A percentile compares a stretch with the other conserved stretches of the same genome.
Evolutionary conservation across 306 rosid genomes (phyloP).

Genomic region (Sicyos edulis): DNA sequence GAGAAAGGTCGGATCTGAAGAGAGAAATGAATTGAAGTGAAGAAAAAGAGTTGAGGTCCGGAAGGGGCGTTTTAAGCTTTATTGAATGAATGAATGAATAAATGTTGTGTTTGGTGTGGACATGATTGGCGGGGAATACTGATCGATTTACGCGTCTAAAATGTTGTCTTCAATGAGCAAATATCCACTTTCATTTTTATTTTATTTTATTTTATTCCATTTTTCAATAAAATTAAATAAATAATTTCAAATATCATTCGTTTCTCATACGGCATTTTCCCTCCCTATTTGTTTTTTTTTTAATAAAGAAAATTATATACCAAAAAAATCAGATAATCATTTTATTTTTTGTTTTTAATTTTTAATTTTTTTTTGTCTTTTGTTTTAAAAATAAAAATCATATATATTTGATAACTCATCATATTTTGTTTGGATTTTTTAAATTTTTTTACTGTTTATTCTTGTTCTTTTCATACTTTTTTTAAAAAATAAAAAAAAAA

Average conservation of each 20-base stretch:
- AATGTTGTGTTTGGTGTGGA: neutral
- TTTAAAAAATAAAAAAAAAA: too few relatives aligned
- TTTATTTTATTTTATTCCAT: neutral
- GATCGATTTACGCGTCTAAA: slow-evolving; percentile 19
- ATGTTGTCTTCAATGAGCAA: neutral
- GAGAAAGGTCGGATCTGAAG: slow-evolving; percentile 29
- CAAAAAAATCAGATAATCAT: neutral
- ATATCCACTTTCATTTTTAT: neutral
- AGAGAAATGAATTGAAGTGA: slow-evolving; percentile 27
- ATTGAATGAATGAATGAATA: neutral
- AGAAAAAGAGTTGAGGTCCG: slow-evolving; percentile 31
- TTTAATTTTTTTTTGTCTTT: too few relatives aligned
- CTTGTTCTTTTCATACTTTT: too few relatives aligned
- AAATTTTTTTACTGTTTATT: too few relatives aligned
- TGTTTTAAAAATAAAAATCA: too few relatives aligned
- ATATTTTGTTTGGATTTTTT: too few relatives aligned
- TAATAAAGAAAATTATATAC: neutral
- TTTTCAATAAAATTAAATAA: neutral
- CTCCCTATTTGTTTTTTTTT: neutral
- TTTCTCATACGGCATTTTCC: neutral
- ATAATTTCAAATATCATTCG: neutral
- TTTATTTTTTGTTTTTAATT: too few relatives aligned
- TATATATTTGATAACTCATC: too few relatives aligned
- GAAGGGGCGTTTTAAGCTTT: neutral
- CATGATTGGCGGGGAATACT: slow-evolving; percentile 20